Conservation (phyloP, 441 rosid species). For the Erysimum cheiri region DNA sequence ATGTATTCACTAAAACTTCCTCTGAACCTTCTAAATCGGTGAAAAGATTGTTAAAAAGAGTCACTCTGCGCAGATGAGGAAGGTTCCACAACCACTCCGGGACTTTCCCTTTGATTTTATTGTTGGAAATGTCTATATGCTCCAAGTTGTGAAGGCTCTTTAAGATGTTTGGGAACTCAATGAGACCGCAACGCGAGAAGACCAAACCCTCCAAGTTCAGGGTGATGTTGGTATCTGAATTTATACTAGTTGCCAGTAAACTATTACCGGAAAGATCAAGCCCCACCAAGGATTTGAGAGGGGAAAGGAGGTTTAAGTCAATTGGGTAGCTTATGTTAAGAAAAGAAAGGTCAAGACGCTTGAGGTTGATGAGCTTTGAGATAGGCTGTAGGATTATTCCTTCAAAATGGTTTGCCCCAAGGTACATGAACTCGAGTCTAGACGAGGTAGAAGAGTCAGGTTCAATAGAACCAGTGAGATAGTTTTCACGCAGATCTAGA, state of each 20-base stretch:
- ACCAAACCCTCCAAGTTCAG: conserved; percentile 14
- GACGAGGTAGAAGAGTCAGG: not conserved
- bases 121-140: not conserved
- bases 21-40: conserved; percentile 34
- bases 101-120: conserved; percentile 2
- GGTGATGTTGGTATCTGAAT: conserved; percentile 4
- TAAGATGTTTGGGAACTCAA: conserved; percentile 30
- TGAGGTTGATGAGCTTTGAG: conserved; percentile 14
- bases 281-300: conserved; percentile 39
- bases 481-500: not conserved
- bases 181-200: not conserved
- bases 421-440: not conserved
- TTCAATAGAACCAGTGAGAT: not conserved
- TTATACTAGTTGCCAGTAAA: conserved; percentile 26
- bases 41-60: conserved; percentile 25
- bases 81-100: not conserved
- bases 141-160: not conserved
- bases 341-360: not conserved
- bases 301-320: conserved; percentile 40
- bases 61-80: conserved; percentile 8
- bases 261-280: conserved; percentile 31
- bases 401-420: conserved; percentile 1
- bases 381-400: conserved; percentile 37
- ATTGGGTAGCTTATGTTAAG: conserved; percentile 27
- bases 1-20: conserved; percentile 21